Base-by-base conservation (phyloP, 2,329 filamentous ascomycete genomes). In the Alternaria longipes region DNA sequence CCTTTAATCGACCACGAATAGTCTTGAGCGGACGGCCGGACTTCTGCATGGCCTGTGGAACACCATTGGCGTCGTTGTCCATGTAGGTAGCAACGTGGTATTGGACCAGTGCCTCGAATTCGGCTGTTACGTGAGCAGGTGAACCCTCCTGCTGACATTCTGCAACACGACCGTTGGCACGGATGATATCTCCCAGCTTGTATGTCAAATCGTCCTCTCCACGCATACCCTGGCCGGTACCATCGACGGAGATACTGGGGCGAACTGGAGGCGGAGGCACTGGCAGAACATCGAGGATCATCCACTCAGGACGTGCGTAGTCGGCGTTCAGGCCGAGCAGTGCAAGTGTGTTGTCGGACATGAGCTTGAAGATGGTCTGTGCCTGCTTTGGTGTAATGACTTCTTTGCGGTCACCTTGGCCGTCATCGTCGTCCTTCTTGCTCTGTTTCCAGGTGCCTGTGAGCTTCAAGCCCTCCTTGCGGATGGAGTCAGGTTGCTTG, bases 141-240 rank as follows among this genome's bases (percentile, higher is more conserved):
- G 94, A 94, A 59, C 95, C 95, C 79, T 97, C 93, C 60, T 92
- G 89, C 73, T 97, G 92, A 62, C 93, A 95, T 70, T 95, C 90
- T 69, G 92, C 90, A 58, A 99, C 94, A 72, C 97, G 97, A 70
- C 91, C 91, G 82, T 99, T 99, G 71, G 95, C 94, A 69, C 95
- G 93, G 71, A 99, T 95, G 73, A 99, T 97, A 81, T 99, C 95
- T 74, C 94, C 94, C 32, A 99, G 85, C 82, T 99, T 99, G 87
- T 97, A 99, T 0, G 95, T 99, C 86, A 99, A 87, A 85, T 99
- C 96, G 79, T 99, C 95, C 81, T 99, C 95, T 77, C 95, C 95
- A 65, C 95, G 91, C 84, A 94, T 90, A 65, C 95, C 95, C 68
- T 92, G 92, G 54, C 92, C 91, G 44, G 93, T 97, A 54, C 95